Percentiles rank a stretch among this genome's conserved stretches.
Conservation (phyloP, 164 flowering plant genomes). For the Nymphaea thermarum region DNA sequence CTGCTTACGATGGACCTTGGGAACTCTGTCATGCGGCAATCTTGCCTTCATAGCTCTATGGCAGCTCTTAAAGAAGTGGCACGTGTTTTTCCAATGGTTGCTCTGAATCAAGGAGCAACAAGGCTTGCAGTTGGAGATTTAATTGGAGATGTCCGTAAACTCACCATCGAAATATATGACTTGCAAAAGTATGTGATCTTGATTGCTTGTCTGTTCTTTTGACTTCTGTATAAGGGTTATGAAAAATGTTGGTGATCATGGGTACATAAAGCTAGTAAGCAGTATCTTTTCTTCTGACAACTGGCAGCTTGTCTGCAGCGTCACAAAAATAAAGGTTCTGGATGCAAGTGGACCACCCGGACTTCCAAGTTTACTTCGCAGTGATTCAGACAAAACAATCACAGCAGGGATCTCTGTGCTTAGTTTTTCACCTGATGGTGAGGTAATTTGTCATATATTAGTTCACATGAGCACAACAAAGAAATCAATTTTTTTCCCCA, state of each 20-base stretch:
- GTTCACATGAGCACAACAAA: background rate
- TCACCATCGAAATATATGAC: slow-evolving; percentile 74
- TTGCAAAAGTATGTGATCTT: slow-evolving; percentile 61
- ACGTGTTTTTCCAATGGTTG: slow-evolving; percentile 85
- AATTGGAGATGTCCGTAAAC: slow-evolving; percentile 51
- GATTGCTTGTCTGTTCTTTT: background rate
- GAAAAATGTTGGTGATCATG: background rate
- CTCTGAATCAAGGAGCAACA: slow-evolving; percentile 57
- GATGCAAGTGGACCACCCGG: slow-evolving; percentile 99
- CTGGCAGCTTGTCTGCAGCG: slow-evolving; percentile 27
- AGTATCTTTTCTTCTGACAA: background rate
- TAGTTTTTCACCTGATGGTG: slow-evolving; percentile 94
- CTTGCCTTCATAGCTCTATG: slow-evolving; percentile 74
- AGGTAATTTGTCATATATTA: slow-evolving; percentile 36
- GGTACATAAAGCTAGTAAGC: too few species aligned
- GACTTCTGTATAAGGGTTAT: background rate
- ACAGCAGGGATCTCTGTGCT: slow-evolving; percentile 67
- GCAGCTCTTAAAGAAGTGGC: slow-evolving; percentile 59
- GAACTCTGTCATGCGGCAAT: slow-evolving; percentile 78
- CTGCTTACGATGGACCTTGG: slow-evolving; percentile 81
- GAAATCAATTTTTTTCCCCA: background rate
- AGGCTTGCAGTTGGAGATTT: slow-evolving; percentile 92
- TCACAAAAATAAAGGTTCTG: slow-evolving; percentile 61
- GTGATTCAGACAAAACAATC: slow-evolving; percentile 39
- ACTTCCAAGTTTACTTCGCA: slow-evolving; percentile 67